phyloP scores from a whole-genome alignment of 495 filamentous ascomycete species.

The Geopyxis carbonaria region DNA sequence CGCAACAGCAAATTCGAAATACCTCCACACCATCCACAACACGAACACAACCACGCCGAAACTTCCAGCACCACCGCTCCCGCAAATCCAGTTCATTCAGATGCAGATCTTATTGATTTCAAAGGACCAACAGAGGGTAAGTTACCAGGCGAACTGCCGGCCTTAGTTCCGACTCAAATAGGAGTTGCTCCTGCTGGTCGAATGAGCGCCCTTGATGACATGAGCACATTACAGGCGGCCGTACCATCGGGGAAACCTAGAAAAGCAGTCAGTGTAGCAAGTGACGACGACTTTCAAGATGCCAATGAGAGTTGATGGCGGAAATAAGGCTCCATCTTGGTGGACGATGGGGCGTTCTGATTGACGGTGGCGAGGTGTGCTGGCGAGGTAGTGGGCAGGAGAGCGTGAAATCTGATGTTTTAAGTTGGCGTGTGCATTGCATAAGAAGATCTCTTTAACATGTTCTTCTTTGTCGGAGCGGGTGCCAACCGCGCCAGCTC shows the following conservation, averaged over 20 bases:
- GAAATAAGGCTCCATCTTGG: too few species aligned
- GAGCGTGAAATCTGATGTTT: too few species aligned
- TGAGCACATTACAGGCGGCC: not conserved
- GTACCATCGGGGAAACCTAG: not conserved
- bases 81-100: not conserved
- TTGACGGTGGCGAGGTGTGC: too few species aligned
- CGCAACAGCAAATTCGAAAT: conserved; percentile 24
- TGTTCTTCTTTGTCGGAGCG: too few species aligned
- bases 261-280: not conserved
- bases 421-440: too few species aligned
- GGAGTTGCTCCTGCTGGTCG: conserved; percentile 1
- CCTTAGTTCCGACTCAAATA: not conserved
- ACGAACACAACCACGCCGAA: conserved; percentile 2
- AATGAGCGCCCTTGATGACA: not conserved
- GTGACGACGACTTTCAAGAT: conserved; percentile 3
- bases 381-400: too few species aligned
- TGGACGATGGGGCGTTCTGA: too few species aligned
- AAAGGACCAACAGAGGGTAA: not conserved
- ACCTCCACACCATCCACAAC: conserved; percentile 21
- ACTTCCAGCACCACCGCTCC: conserved; percentile 5
- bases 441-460: too few species aligned
- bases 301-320: not conserved
- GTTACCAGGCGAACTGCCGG: not conserved
- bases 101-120: conserved; percentile 1
- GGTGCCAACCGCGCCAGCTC: too few species aligned